A percentile compares a stretch with the other conserved stretches of the same genome.
phyloP scores from a whole-genome alignment of 2,329 filamentous ascomycete species.

The Blastomyces gilchristii region DNA sequence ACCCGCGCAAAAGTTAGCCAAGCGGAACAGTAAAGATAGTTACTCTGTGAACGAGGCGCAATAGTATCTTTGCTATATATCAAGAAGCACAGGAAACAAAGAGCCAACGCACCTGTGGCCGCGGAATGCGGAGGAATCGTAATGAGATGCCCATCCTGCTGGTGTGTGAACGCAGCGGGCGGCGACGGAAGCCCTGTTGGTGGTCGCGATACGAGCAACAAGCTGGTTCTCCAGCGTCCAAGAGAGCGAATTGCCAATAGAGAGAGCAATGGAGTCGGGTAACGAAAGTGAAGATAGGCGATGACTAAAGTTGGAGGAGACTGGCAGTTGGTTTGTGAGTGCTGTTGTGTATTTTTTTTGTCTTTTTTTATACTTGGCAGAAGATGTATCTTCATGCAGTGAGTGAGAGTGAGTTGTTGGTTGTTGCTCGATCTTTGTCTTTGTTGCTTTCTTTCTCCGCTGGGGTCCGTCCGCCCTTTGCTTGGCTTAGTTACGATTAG shows the following conservation, averaged over 20 bases:
- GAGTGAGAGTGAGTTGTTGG: no score
- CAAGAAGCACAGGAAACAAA: neutral
- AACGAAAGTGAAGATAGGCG: neutral
- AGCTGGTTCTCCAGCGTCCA: neutral
- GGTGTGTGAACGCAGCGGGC: conserved; percentile 3
- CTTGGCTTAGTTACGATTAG: neutral
- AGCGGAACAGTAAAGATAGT: neutral
- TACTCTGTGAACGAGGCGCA: no score
- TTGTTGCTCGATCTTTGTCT: neutral
- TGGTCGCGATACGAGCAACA: neutral
- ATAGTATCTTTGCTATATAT: neutral
- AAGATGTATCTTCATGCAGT: neutral
- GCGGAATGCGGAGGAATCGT: conserved; percentile 40
- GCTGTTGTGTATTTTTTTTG: neutral
- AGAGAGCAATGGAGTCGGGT: neutral
- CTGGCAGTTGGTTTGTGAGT: neutral
- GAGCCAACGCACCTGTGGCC: conserved; percentile 35
- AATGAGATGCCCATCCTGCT: conserved; percentile 29
- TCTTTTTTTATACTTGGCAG: neutral
- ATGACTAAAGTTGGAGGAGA: neutral
- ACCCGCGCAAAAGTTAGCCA: neutral
- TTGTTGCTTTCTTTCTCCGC: neutral
- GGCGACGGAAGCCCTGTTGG: neutral
- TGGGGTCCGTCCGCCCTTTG: neutral
- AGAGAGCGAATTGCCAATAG: neutral